Conservation (phyloP, 768 basidiomycete species). For the Calocybe cyanea region DNA sequence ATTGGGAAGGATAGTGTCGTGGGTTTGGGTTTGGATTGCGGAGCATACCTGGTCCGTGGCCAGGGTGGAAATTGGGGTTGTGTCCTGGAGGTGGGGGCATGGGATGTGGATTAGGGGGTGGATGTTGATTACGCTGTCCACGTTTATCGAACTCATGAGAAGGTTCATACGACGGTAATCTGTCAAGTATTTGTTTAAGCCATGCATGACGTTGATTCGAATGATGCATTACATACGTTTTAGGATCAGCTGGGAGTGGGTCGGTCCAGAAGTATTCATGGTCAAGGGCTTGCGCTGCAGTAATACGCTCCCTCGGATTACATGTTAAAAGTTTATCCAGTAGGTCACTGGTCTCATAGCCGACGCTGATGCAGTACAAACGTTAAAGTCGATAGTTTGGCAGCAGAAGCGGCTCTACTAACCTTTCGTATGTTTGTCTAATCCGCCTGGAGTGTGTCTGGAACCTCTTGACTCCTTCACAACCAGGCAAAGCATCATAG, state of each 20-base stretch:
- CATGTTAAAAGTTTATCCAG: slow-evolving; percentile 78
- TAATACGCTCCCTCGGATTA: slow-evolving; percentile 80
- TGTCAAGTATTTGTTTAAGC: slow-evolving; percentile 26
- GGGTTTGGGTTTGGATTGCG: slow-evolving; percentile 6
- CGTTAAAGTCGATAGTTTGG: slow-evolving; percentile 1
- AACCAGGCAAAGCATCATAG: slow-evolving; percentile 70
- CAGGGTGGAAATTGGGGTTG: slow-evolving; percentile 18
- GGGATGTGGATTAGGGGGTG: slow-evolving; percentile 2
- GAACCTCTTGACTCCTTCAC: slow-evolving; percentile 74
- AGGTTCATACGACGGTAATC: slow-evolving; percentile 73
- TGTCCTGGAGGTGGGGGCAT: slow-evolving; percentile 6
- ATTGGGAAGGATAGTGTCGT: slow-evolving; percentile 42
- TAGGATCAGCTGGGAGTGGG: slow-evolving; percentile 83
- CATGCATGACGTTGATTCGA: neutral
- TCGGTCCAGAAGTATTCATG: slow-evolving; percentile 95
- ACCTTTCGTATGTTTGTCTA: slow-evolving; percentile 59
- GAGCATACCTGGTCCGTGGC: slow-evolving; percentile 1
- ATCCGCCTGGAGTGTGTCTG: slow-evolving; percentile 49
- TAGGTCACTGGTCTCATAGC: slow-evolving; percentile 72
- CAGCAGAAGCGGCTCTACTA: slow-evolving; percentile 21
- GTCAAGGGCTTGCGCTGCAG: slow-evolving; percentile 82
- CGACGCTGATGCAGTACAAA: slow-evolving; percentile 51
- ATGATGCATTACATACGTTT: slow-evolving; percentile 46
- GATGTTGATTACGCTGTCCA: slow-evolving; percentile 18
- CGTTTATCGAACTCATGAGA: slow-evolving; percentile 64